Evolutionary conservation across 208 protist species (phyloP), one percentile per base, ranked within the genome.

Genomic region (Acanthamoeba culbertsoni): DNA sequence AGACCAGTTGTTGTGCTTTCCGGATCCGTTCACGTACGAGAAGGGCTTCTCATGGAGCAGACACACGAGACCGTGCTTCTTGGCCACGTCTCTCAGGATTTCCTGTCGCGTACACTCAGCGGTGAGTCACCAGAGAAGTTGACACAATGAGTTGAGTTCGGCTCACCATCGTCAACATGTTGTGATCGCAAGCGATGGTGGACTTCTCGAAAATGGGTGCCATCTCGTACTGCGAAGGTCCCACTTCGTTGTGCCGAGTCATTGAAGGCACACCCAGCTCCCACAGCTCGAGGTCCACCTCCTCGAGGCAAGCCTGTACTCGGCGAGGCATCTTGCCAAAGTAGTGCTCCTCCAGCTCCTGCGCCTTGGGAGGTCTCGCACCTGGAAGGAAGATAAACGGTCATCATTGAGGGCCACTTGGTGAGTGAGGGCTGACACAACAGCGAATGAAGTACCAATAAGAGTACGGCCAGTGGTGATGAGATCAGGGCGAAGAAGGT

Each of bases 41-140:
- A 98, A 98, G 46, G 98, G 98, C 95, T 98, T 98, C 94, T 98
- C 98, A 57, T 98, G 97, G n/a, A 98, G 71, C 18, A 98, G 94
- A 40, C 40, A 88, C 8, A 92, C 94, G 1, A 98, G 92, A 63
- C 89, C 96, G 75, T 98, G 97, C 37, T 95, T 75, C 4, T 48
- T 86, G 2, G 96, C 95, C n/a, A 96, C 90, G 26, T 95, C 88
- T 10, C 96, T 75, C 14, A 96, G 33, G 3, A 96, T 28, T 59
- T 73, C 48, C 45, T 94, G 10, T 18, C 1, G 7, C 12, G 6
- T 26, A 68, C 18, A 18, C 12, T 23, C 12, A 18, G 48, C 48
- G 48, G 8, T 8, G 18, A 68, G 28, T n/a, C 18, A 33, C 59
- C 59, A 68, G 14, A 68, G 28, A 31, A 8, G 59, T 8, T 55